Conservation (phyloP, 1,139 yeast genomes). For the Candida sanyaensis region DNA sequence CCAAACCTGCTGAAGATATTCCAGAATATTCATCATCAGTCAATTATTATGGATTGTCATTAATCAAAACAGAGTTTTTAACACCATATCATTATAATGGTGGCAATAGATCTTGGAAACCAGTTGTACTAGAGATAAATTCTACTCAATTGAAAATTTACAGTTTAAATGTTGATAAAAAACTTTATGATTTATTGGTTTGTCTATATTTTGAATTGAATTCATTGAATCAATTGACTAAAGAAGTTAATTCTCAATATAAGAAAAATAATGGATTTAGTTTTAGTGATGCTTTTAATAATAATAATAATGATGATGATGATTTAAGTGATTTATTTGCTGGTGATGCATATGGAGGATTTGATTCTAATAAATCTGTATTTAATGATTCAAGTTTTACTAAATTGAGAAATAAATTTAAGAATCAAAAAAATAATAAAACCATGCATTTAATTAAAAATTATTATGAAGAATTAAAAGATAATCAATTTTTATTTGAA, state of each 20-base stretch:
- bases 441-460: conserved; percentile 19
- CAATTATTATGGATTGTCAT: conserved; percentile 34
- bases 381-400: conserved; percentile 13
- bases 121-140: conserved; percentile 54
- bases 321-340: conserved; percentile 18
- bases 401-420: conserved; percentile 14
- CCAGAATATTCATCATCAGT: conserved; percentile 38
- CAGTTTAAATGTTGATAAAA: conserved; percentile 27
- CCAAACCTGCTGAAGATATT: conserved; percentile 24
- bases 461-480: conserved; percentile 23
- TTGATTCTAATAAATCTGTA: conserved; percentile 6
- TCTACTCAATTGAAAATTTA: conserved; percentile 57
- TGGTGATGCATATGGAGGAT: conserved; percentile 30
- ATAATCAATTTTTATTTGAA: conserved; percentile 40
- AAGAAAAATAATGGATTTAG: conserved; percentile 14
- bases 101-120: conserved; percentile 41
- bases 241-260: conserved; percentile 17
- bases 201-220: conserved; percentile 34
- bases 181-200: conserved; percentile 27
- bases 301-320: conserved; percentile 7
- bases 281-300: not conserved
- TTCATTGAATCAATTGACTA: conserved; percentile 18
- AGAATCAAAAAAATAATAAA: conserved; percentile 17
- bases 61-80: conserved; percentile 37
- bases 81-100: conserved; percentile 39